Evolutionary conservation across 1,284 basidiomycete genomes (phyloP).

Genomic region (Rhizoctonia solani): DNA sequence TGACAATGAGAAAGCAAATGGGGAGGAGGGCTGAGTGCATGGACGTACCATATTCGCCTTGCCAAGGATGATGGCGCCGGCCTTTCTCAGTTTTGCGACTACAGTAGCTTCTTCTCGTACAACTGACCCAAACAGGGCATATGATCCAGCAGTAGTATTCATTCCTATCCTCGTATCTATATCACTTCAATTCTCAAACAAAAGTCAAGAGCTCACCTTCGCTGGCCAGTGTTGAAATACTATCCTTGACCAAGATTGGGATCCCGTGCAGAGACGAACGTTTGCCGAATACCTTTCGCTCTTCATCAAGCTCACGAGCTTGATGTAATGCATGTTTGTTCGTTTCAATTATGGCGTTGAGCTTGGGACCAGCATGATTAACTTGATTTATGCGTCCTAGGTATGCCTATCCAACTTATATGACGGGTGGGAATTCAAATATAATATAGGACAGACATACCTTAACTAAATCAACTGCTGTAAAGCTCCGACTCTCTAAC

Average conservation of each 20-base stretch:
- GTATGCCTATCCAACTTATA: too few relatives aligned
- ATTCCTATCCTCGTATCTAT: constrained; percentile 31
- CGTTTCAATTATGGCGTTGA: constrained; percentile 42
- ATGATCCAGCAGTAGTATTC: constrained; percentile 53
- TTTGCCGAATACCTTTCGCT: constrained; percentile 33
- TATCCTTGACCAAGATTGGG: constrained; percentile 45
- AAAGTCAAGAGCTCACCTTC: constrained; percentile 16
- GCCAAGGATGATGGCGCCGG: constrained; percentile 64
- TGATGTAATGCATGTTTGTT: constrained; percentile 39
- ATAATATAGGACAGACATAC: constrained; percentile 39
- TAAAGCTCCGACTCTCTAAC: constrained; percentile 47
- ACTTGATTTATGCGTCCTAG: constrained; percentile 43
- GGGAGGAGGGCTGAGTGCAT: too few relatives aligned
- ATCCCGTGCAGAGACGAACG: constrained; percentile 43
- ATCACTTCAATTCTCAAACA: background rate
- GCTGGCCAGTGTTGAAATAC: constrained; percentile 40
- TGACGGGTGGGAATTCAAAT: background rate
- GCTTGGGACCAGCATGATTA: constrained; percentile 38
- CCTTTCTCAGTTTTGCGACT: constrained; percentile 60
- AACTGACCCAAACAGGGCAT: constrained; percentile 58
- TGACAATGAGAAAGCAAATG: background rate
- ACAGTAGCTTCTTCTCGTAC: constrained; percentile 66
- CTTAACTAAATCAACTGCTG: constrained; percentile 52
- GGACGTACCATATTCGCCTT: constrained; percentile 56
- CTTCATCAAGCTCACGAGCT: constrained; percentile 39